phyloP scores from a whole-genome alignment of 345 rosid species.

The Crucihimalaya himalaica region DNA sequence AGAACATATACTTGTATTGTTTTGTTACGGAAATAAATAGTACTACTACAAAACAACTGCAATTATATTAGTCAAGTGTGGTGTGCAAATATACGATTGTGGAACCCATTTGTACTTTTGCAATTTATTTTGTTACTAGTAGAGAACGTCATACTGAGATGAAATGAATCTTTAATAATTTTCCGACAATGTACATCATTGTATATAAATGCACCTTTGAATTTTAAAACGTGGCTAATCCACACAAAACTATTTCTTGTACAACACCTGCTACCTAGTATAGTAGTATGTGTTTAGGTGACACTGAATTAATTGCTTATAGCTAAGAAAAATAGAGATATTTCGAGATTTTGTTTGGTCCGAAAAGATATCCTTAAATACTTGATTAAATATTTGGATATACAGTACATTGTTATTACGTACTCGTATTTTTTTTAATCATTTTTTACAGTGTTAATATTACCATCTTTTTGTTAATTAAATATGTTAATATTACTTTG shows the following conservation, averaged over 20 bases:
- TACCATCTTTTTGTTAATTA: no score
- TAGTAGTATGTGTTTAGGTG: background rate
- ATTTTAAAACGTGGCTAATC: conserved; percentile 23
- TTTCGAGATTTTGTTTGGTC: background rate
- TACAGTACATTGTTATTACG: no score
- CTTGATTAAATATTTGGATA: background rate
- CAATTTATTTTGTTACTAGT: conserved; percentile 12
- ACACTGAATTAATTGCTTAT: background rate
- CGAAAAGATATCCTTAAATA: background rate
- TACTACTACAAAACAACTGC: no score
- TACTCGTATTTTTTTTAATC: no score
- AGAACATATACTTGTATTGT: background rate
- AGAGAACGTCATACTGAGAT: background rate
- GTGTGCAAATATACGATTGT: conserved; percentile 18
- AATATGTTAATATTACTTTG: no score
- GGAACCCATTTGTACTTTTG: conserved; percentile 31
- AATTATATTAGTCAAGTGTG: conserved; percentile 5
- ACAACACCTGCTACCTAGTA: conserved; percentile 2
- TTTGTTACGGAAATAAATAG: background rate
- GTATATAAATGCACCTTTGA: conserved; percentile 15
- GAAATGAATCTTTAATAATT: conserved; percentile 11
- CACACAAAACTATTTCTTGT: background rate
- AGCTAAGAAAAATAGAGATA: background rate
- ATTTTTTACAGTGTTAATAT: no score
- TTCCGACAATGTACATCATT: conserved; percentile 24